Evolutionary conservation across 2,329 filamentous ascomycete species (phyloP).

Genomic region (Colletotrichum noveboracense): DNA sequence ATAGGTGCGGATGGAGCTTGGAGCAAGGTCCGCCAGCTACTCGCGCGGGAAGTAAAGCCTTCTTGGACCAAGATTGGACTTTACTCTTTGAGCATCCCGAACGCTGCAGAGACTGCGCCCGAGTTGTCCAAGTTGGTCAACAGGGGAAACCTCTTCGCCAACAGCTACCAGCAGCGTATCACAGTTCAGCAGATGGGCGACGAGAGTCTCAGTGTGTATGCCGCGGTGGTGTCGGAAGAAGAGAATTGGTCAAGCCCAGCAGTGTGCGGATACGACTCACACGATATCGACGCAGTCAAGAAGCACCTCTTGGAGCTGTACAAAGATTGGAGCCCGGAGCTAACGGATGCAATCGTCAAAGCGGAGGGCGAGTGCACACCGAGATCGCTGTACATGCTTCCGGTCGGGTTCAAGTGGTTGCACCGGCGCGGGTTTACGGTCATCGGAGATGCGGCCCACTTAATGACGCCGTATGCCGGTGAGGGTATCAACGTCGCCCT

Average conservation of each 20-base stretch:
- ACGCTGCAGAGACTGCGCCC: conserved; percentile 45
- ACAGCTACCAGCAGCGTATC: conserved; percentile 45
- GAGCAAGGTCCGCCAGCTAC: conserved; percentile 39
- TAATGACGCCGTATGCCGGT: conserved; percentile 63
- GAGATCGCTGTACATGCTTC: conserved; percentile 58
- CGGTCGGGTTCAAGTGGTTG: conserved; percentile 53
- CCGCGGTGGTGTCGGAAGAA: conserved; percentile 41
- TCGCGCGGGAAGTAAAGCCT: conserved; percentile 43
- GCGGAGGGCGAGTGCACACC: conserved; percentile 42
- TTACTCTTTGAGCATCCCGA: conserved; percentile 45
- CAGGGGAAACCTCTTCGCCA: conserved; percentile 50
- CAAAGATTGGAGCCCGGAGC: conserved; percentile 45
- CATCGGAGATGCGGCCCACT: conserved; percentile 65
- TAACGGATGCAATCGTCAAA: conserved; percentile 46
- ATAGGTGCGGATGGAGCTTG: conserved; percentile 42
- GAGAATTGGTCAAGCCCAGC: conserved; percentile 39
- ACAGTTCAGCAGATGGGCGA: conserved; percentile 49
- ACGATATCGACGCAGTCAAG: conserved; percentile 41
- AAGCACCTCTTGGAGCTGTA: conserved; percentile 40
- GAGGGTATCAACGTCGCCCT: conserved; percentile 65
- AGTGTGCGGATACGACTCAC: conserved; percentile 49
- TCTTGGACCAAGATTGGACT: conserved; percentile 50
- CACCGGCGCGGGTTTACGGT: conserved; percentile 54
- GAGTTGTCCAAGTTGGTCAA: conserved; percentile 50
- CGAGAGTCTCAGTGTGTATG: conserved; percentile 47